Conservation (phyloP, 345 rosid genomes). For the Citrus sinensis region DNA sequence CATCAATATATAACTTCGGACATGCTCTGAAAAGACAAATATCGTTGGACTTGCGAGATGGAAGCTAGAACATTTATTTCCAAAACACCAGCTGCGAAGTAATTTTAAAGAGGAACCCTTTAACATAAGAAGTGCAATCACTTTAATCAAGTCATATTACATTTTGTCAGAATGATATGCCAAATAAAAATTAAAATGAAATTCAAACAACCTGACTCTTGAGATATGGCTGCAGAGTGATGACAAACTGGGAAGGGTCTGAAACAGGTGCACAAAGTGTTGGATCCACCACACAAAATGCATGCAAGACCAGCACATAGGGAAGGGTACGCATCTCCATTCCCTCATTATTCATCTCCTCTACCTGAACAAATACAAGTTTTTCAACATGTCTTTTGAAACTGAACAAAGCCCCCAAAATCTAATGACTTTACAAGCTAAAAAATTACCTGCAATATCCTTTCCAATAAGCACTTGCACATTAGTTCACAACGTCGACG, state of each 20-base stretch:
- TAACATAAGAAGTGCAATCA: neutral
- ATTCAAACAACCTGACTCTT: conserved; percentile 72
- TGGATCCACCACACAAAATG: conserved; percentile 94
- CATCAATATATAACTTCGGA: neutral
- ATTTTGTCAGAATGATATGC: neutral
- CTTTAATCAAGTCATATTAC: neutral
- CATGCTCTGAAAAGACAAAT: neutral
- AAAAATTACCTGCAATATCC: conserved; percentile 79
- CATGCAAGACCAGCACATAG: conserved; percentile 81
- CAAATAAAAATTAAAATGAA: neutral
- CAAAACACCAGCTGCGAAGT: neutral
- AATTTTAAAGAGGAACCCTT: neutral
- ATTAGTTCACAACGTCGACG: conserved; percentile 91
- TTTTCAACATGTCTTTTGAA: conserved; percentile 10
- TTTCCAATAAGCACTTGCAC: conserved; percentile 96
- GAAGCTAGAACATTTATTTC: neutral
- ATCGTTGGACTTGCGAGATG: neutral
- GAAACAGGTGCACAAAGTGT: conserved; percentile 88
- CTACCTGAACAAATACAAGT: conserved; percentile 51
- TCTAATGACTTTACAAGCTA: neutral
- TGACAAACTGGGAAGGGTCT: conserved; percentile 88
- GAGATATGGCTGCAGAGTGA: conserved; percentile 93
- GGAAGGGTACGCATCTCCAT: conserved; percentile 71
- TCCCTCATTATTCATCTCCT: conserved; percentile 71
- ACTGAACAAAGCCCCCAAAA: conserved; percentile 15